phyloP scores from a whole-genome alignment of 768 basidiomycete species.

The Lentinula lateritia region DNA sequence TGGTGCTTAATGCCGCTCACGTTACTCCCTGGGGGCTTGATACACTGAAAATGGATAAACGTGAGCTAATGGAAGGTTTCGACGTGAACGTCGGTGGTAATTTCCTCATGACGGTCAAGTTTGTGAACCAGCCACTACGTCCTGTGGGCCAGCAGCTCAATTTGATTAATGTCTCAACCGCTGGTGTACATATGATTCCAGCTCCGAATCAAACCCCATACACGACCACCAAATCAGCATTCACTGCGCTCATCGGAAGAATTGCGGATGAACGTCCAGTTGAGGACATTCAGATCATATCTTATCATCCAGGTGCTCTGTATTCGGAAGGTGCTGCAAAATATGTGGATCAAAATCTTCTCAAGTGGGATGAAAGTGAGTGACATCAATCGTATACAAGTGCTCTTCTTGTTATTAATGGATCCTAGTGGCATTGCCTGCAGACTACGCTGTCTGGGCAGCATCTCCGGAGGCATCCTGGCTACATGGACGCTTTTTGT shows the following conservation, averaged over 20 bases:
- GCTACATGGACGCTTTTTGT: not conserved
- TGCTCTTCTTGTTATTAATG: not conserved
- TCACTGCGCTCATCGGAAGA: not conserved
- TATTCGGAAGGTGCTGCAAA: not conserved
- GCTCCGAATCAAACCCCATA: not conserved
- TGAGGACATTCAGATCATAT: not conserved
- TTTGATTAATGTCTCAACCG: not conserved
- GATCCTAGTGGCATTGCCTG: not conserved
- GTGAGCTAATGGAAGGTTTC: not conserved
- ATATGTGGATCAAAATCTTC: not conserved
- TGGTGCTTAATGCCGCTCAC: not conserved
- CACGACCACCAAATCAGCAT: not conserved
- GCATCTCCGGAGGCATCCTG: not conserved
- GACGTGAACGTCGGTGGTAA: not conserved
- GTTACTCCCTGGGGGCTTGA: not conserved
- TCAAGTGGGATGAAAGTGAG: not conserved
- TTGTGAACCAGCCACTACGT: not conserved
- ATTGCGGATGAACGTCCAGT: constrained; percentile 1
- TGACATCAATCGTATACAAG: not conserved
- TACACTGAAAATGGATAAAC: not conserved
- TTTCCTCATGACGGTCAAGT: not conserved
- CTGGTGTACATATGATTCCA: not conserved
- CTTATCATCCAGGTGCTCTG: not conserved
- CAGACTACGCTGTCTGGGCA: not conserved
- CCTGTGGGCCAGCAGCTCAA: not conserved